A percentile compares a stretch with the other conserved stretches of the same genome.
Conservation (phyloP, 495 filamentous ascomycete genomes). For the Aspergillus avenaceus region DNA sequence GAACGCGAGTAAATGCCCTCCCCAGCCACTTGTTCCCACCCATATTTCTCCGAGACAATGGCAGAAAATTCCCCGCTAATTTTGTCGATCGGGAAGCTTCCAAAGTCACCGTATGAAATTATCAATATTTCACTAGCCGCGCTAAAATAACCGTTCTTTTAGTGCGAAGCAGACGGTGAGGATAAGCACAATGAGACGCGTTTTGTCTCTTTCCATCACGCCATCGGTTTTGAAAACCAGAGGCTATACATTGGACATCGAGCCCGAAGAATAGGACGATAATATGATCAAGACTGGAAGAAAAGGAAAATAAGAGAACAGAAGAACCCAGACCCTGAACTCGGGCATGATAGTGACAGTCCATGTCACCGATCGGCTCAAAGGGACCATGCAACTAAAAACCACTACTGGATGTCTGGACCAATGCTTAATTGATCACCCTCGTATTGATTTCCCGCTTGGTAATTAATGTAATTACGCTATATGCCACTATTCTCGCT, state of each 20-base stretch:
- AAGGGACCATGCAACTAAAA: neutral
- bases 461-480: neutral
- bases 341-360: neutral
- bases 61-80: neutral
- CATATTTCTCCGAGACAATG: neutral
- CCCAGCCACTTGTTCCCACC: too few species aligned
- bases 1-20: too few species aligned
- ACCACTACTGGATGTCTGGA: neutral
- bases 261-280: neutral
- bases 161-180: neutral
- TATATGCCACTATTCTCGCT: neutral
- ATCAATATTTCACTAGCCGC: neutral
- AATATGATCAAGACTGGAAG: too few species aligned
- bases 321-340: neutral
- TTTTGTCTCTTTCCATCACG: too few species aligned
- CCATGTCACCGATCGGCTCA: neutral
- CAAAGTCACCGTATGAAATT: neutral
- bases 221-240: too few species aligned
- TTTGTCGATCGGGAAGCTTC: neutral
- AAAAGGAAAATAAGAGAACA: constrained; percentile 1
- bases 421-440: constrained; percentile 5
- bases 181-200: too few species aligned
- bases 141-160: neutral
- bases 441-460: neutral
- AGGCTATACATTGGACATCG: too few species aligned